Evolutionary conservation across 768 basidiomycete genomes (phyloP), one percentile per base, ranked within the genome.

Genomic region (Fomitopsis serialis): DNA sequence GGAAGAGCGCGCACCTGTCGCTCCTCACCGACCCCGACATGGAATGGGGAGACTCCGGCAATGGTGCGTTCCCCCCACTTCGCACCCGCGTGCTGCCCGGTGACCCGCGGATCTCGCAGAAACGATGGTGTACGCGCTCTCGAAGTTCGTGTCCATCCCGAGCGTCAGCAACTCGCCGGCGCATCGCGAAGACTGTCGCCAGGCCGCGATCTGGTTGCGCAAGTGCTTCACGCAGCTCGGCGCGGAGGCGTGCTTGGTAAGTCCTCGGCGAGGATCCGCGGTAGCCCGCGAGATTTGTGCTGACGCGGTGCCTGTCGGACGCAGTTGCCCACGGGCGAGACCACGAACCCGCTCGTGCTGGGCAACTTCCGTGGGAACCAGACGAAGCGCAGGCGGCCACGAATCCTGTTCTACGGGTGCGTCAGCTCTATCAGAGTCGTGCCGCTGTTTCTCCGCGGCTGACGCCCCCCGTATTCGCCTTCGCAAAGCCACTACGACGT

Each of bases 141-240:
- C 87, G 0, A 88, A 89, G 63, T 92, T 99, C 57, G 77, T 97
- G 6, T 83, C 92, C 0, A 89, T 94, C 40, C 90, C 85, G 1
- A 96, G 93, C 43, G 79, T 99, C 47, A 93, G 91, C 62, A 81
- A 78, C 45, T 75, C 76, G 52, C 76, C 81, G 1, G 64, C 70
- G 1, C 81, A 89, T 64, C 77, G 82, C 52, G 92, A 92, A 66
- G 87, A 95, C 65, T 99, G 97, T 65, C 80, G 93, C 49, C 96
- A 98, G 65, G 90, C 92, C 1, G 94, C 93, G 5, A 86, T 95
- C 42, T 94, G 93, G 85, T 70, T 98, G 52, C 87, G 88, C 63
- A 93, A 92, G 60, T 91, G 91, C 61, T 72, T 99, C 15, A 78
- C 77, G 1, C 91, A 96, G 66, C 78, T 98, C 19, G 97, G 97